Evolutionary conservation across 306 rosid species (phyloP).

Genomic region (Trifolium repens): DNA sequence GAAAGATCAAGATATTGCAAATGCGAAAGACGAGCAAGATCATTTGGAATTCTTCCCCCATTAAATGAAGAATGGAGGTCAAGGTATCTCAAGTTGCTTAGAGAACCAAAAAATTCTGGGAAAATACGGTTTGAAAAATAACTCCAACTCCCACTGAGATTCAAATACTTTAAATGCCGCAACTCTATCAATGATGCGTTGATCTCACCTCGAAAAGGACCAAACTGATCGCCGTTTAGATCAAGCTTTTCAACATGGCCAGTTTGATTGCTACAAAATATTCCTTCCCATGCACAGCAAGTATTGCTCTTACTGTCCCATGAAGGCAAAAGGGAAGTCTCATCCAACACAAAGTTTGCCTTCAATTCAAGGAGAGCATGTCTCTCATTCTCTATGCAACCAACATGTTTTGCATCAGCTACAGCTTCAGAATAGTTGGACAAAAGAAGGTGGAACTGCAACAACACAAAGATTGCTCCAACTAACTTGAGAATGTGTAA

Average conservation of each 20-base stretch:
- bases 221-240: not conserved
- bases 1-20: constrained; percentile 36
- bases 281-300: constrained; percentile 23
- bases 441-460: not conserved
- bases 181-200: not conserved
- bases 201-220: not conserved
- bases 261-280: not conserved
- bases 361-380: constrained; percentile 9
- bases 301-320: not conserved
- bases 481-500: not conserved
- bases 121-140: not conserved
- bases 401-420: not conserved
- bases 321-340: not conserved
- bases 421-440: not conserved
- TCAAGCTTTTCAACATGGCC: constrained; percentile 5
- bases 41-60: constrained; percentile 3
- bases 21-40: not conserved
- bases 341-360: not conserved
- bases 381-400: constrained; percentile 21
- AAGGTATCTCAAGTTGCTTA: constrained; percentile 22
- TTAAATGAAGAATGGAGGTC: constrained; percentile 3
- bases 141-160: constrained; percentile 21
- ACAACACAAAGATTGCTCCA: not conserved
- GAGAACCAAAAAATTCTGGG: not conserved
- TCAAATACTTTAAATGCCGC: constrained; percentile 2